Base-by-base conservation (phyloP, 23 red algal genomes). In the Gracilaria gracilis region DNA sequence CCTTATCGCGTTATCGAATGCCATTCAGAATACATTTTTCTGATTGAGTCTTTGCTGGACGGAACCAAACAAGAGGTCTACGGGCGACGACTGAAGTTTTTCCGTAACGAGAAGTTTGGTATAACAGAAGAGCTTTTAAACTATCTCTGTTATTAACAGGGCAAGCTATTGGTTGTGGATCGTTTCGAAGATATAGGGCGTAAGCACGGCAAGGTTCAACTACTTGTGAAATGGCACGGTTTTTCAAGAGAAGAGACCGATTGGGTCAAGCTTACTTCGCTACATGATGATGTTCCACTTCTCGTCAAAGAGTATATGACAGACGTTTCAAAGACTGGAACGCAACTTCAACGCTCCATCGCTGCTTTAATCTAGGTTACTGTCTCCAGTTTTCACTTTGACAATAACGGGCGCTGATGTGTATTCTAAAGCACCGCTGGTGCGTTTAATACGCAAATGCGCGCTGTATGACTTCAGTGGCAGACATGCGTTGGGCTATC, bases 21-120 rank as follows among this genome's bases (percentile, higher is more conserved):
- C 0, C 9, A 37, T 13, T 79, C 0, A 31, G 86, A 89, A 35
- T 89, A 62, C 57, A 5, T 89, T n/a, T 89, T 89, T 50, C 1
- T 61, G 15, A 36, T 89, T 13, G 48, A 55, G 46, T 25, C 50
- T 21, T 64, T 89, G 44, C 71, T 35, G 19, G n/a, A 69, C 0
- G n/a, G 25, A 0, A 79, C 62, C 25, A 62, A 4, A 61, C 6
- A 57, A n/a, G 78, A 82, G 13, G 78, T 59, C 3, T 42, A 82
- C 78, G 78, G 44, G 23, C 9, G 47, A 59, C 16, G 78, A 31
- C 13, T 82, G 3, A 82, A 57, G 4, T 61, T 61, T 17, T 82
- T 82, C 6, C 78, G 78, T 21, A 82, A 31, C 53, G 27, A 53
- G 24, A 4, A 38, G 4, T 82, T 57, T 28, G 46, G 32, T 16